phyloP scores from a whole-genome alignment of 352 stramenopile species.

The Globisporangium alternatum region DNA sequence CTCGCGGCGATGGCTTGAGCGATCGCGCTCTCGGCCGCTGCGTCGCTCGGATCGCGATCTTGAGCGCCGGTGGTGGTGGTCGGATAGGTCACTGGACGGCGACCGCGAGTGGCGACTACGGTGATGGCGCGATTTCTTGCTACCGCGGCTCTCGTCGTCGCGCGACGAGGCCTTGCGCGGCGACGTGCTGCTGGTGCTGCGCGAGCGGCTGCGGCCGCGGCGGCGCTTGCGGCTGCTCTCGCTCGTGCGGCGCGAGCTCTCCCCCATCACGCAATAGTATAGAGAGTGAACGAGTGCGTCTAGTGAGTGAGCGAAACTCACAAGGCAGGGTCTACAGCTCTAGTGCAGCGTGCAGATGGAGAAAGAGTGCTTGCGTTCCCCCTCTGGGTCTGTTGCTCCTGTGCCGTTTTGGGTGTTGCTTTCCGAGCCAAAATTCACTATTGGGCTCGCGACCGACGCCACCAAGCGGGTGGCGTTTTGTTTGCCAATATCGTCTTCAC shows the following conservation, averaged over 20 bases:
- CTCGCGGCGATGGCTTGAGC: constrained; percentile 12
- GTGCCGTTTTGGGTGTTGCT: background rate
- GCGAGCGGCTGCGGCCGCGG: constrained; percentile 19
- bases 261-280: constrained; percentile 16
- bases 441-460: constrained; percentile 13
- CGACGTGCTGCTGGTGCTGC: constrained; percentile 15
- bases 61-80: constrained; percentile 21
- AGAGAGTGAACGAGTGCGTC: background rate
- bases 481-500: background rate
- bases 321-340: background rate
- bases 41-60: constrained; percentile 33
- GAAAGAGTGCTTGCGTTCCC: background rate
- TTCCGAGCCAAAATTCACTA: constrained; percentile 2
- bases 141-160: constrained; percentile 1
- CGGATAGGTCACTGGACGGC: constrained; percentile 20
- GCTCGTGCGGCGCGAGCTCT: constrained; percentile 14
- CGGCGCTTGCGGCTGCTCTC: constrained; percentile 33
- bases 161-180: constrained; percentile 21
- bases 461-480: constrained; percentile 11
- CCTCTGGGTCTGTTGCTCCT: background rate
- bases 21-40: constrained; percentile 8
- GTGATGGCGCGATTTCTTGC: constrained; percentile 23
- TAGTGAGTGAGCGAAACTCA: background rate
- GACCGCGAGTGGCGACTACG: constrained; percentile 22
- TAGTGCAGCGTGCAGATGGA: background rate